phyloP scores from a whole-genome alignment of 352 stramenopile genomes.

The Globisporangium takayamanum region DNA sequence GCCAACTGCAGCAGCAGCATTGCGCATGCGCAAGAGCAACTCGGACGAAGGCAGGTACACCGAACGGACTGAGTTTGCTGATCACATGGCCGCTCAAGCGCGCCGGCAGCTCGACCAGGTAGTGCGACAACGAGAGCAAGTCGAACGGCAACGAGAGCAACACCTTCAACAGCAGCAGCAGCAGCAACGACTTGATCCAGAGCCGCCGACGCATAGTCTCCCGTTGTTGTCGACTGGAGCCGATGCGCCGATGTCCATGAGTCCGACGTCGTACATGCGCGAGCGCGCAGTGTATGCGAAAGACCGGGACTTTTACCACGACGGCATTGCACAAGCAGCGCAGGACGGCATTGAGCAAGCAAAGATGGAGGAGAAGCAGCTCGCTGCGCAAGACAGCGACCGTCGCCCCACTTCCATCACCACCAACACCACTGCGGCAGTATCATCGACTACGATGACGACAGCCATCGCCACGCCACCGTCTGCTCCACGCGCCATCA shows the following conservation, averaged over 20 bases:
- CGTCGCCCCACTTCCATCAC: background rate
- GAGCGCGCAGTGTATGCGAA: slow-evolving; percentile 8
- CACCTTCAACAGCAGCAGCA: background rate
- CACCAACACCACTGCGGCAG: background rate
- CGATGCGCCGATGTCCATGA: slow-evolving; percentile 1
- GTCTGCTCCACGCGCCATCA: background rate
- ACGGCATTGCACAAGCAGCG: slow-evolving; percentile 7
- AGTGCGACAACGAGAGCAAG: background rate
- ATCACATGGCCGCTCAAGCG: background rate
- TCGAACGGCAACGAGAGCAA: background rate
- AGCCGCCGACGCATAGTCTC: background rate
- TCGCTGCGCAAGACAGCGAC: background rate
- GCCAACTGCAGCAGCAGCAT: background rate
- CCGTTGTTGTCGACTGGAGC: background rate
- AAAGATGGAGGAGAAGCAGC: slow-evolving; percentile 4
- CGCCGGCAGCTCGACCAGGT: background rate
- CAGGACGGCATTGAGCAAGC: slow-evolving; percentile 10
- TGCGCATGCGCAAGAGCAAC: slow-evolving; percentile 11
- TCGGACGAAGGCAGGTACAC: slow-evolving; percentile 14
- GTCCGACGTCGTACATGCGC: slow-evolving; percentile 9
- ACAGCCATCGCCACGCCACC: background rate
- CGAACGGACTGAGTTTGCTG: background rate
- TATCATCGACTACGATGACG: no score
- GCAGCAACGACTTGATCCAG: background rate
- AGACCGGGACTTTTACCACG: slow-evolving; percentile 10